A percentile compares a stretch with the other conserved stretches of the same genome.
phyloP scores from a whole-genome alignment of 2,329 filamentous ascomycete species.

The Cercospora janseana region DNA sequence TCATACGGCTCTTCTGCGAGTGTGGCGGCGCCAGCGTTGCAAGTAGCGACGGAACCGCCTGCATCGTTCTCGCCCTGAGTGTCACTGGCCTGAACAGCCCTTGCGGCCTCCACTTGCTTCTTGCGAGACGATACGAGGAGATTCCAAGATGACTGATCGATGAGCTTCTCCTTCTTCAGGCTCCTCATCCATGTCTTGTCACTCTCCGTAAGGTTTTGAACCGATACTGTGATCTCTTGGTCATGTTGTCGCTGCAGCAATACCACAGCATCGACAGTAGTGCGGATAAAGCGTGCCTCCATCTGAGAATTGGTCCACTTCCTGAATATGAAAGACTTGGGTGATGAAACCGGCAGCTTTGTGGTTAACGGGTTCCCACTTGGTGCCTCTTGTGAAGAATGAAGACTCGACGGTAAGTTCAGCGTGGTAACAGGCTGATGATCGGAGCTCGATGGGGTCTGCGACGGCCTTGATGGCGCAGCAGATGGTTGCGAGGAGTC shows the following conservation, averaged over 20 bases:
- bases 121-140: not conserved
- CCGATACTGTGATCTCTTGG: not conserved
- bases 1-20: not conserved
- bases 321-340: not conserved
- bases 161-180: not conserved
- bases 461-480: not conserved
- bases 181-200: constrained; percentile 8
- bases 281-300: not conserved
- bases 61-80: too few species aligned
- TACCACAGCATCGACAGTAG: not conserved
- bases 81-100: too few species aligned
- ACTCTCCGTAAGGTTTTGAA: not conserved
- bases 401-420: too few species aligned
- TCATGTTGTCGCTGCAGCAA: not conserved
- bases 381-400: too few species aligned
- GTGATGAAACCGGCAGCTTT: not conserved
- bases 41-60: too few species aligned
- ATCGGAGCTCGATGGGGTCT: too few species aligned
- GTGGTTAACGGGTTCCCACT: too few species aligned
- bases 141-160: not conserved
- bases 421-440: too few species aligned
- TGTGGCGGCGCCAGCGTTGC: too few species aligned
- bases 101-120: not conserved
- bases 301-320: not conserved
- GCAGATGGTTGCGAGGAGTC: not conserved